Evolutionary conservation across 2,329 filamentous ascomycete genomes (phyloP).

Genomic region (Simplicillium sp.): DNA sequence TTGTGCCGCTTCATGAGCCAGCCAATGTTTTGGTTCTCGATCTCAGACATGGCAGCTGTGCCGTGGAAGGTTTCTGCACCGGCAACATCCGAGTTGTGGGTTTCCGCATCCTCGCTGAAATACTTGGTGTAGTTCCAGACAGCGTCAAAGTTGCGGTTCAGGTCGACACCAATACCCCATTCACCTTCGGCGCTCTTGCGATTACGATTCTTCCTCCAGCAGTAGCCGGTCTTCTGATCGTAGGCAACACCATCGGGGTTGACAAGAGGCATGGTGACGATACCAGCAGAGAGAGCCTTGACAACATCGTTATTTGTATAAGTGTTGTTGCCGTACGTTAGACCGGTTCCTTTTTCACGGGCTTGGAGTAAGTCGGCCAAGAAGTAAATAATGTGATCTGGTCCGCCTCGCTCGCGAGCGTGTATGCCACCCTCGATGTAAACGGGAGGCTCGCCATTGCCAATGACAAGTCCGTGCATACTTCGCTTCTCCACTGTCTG

Average conservation of each 20-base stretch:
- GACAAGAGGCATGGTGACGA: constrained; percentile 41
- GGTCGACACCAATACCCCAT: constrained; percentile 33
- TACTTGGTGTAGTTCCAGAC: constrained; percentile 41
- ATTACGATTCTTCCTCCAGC: constrained; percentile 50
- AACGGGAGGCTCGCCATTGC: constrained; percentile 34
- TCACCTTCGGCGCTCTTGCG: constrained; percentile 21
- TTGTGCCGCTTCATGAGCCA: constrained; percentile 40
- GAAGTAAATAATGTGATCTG: constrained; percentile 49
- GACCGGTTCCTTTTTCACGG: constrained; percentile 34
- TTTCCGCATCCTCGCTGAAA: constrained; percentile 29
- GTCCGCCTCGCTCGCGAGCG: constrained; percentile 46
- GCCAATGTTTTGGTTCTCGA: constrained; percentile 44
- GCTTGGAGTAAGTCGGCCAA: constrained; percentile 46
- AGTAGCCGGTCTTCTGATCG: constrained; percentile 37
- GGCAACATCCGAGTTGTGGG: constrained; percentile 27
- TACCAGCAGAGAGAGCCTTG: constrained; percentile 38
- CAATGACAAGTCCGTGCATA: constrained; percentile 31
- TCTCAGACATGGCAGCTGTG: constrained; percentile 40
- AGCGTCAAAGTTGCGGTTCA: constrained; percentile 50
- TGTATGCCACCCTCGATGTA: constrained; percentile 46
- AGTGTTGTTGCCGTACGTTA: constrained; percentile 40
- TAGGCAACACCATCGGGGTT: constrained; percentile 45
- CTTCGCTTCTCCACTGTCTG: constrained; percentile 31
- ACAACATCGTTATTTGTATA: constrained; percentile 44
- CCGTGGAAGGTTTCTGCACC: constrained; percentile 40